phyloP scores from a whole-genome alignment of 2,329 filamentous ascomycete genomes.

The Calonectria hongkongensis region DNA sequence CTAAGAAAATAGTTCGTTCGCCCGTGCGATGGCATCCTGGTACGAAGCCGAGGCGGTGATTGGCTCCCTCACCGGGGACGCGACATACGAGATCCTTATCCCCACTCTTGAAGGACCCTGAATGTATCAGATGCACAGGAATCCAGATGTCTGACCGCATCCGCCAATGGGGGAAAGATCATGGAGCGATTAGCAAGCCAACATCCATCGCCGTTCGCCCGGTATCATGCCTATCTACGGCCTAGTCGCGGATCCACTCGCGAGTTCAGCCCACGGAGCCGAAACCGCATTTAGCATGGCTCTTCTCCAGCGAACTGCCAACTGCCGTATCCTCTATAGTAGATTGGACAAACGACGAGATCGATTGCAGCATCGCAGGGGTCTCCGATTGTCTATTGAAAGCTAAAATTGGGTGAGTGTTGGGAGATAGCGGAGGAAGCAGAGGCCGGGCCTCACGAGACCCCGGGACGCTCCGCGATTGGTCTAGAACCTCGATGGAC shows the following conservation, averaged over 20 bases:
- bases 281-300: slow-evolving; percentile 2
- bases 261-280: slow-evolving; percentile 9
- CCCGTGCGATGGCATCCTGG: neutral
- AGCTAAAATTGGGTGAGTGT: slow-evolving; percentile 1
- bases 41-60: neutral
- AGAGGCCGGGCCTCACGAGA: neutral
- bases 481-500: neutral
- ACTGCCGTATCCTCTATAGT: slow-evolving; percentile 7
- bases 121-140: neutral
- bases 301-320: neutral
- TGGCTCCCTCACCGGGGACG: neutral
- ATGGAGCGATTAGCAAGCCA: neutral
- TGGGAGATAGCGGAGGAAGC: neutral
- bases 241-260: slow-evolving; percentile 15
- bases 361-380: neutral
- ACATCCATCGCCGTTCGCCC: neutral
- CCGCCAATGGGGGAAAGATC: neutral
- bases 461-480: neutral
- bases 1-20: neutral
- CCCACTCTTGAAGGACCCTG: slow-evolving; percentile 4
- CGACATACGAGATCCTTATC: neutral
- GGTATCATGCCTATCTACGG: slow-evolving; percentile 15
- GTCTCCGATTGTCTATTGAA: slow-evolving; percentile 16
- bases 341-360: neutral
- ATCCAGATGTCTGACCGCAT: slow-evolving; percentile 1